Evolutionary conservation across 129 eudicot species (phyloP).

Genomic region (Smallanthus sonchifolius): DNA sequence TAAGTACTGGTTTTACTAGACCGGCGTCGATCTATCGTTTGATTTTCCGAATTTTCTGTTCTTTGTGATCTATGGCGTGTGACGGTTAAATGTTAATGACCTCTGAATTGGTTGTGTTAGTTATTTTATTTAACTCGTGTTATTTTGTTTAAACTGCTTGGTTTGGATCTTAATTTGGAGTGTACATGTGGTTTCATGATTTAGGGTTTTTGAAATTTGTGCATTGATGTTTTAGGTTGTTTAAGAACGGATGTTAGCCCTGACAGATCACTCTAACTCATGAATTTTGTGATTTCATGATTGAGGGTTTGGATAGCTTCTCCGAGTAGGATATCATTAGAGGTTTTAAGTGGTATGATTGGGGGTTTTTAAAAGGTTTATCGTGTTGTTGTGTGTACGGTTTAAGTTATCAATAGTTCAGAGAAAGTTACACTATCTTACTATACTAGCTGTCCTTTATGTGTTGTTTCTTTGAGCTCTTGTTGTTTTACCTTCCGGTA

Average conservation of each 20-base stretch:
- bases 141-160: not conserved
- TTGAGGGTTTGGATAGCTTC: not conserved
- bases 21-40: not conserved
- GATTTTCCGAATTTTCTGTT: not conserved
- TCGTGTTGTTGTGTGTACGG: not conserved
- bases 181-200: not conserved
- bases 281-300: too few relatives aligned
- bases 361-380: too few relatives aligned
- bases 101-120: not conserved
- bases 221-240: not conserved
- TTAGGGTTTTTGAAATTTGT: not conserved
- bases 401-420: not conserved
- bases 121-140: not conserved
- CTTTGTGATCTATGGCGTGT: conserved; percentile 3
- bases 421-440: not conserved
- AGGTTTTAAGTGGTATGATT: not conserved
- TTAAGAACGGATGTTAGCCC: not conserved
- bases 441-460: not conserved
- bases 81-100: not conserved
- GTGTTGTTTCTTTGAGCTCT: too few relatives aligned
- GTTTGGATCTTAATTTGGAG: not conserved
- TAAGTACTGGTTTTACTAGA: too few relatives aligned
- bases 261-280: not conserved
- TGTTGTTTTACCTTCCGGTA: not conserved
- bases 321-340: too few relatives aligned